Evolutionary conservation across 441 rosid genomes (phyloP), one percentile per base, ranked within the genome.

Genomic region (Populus hybrid): DNA sequence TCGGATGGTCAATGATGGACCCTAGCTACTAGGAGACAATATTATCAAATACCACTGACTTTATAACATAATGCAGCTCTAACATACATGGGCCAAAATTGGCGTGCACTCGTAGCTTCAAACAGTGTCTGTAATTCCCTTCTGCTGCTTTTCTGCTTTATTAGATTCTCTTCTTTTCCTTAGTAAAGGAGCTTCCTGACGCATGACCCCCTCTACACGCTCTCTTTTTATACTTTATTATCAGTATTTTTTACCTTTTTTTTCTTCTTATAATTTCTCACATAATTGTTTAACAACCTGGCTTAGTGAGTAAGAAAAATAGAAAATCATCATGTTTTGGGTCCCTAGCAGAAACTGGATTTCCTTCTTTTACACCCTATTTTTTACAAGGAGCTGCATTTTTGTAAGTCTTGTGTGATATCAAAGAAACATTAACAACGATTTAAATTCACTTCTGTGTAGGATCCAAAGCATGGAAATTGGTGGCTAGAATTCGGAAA

Each of bases 401-500:
- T 23, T 54, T 30, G 18, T 34, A 68, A 50, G 26, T 73, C 50
- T 65, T 38, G 34, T 24, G n/a, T 21, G 32, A 16, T 38, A 38
- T 1, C 3, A 21, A 42, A 28, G 34, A n/a, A 36, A 21, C 20
- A 38, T 32, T 6, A 28, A 8, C 8, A 14, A 10, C n/a, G 61
- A 70, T 26, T 7, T 20, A 70, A 8, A 2, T 12, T 61, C 28
- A 0, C 2, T 38, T 30, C 5, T 42, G 28, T 83, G 78, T 67
- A 96, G 99, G 99, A 96, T 88, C 99, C 99, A 50, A 96, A 96
- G 85, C 99, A 94, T 76, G 99, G 99, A 64, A 92, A 96, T 76
- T 96, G 99, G 99, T 96, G 99, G 99, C 87, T 96, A 70, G 95
- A 96, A 82, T 94, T 96, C 83, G 99, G 98, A 78, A 88, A 95